phyloP scores from a whole-genome alignment of 768 basidiomycete genomes.

The Leccinum subgranulosum region DNA sequence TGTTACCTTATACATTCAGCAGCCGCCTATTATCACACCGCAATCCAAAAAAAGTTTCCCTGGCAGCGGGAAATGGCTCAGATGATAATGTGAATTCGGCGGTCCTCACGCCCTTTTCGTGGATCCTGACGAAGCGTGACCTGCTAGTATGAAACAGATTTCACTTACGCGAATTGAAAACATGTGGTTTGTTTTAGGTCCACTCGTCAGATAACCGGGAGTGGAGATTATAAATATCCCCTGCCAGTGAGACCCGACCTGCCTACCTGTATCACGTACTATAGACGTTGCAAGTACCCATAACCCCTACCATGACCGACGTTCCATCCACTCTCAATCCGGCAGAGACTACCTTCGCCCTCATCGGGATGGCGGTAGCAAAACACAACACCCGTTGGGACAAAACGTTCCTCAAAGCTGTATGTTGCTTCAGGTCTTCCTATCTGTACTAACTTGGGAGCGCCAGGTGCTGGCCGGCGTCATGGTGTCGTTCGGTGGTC shows the following conservation, averaged over 20 bases:
- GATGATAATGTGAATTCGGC: not conserved
- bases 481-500: conserved; percentile 74
- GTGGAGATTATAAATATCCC: conserved; percentile 20
- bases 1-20: too few relatives aligned
- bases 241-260: not conserved
- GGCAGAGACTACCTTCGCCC: conserved; percentile 50
- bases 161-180: not conserved
- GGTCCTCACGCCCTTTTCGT: not conserved
- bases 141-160: conserved; percentile 4
- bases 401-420: conserved; percentile 64
- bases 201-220: not conserved
- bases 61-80: not conserved
- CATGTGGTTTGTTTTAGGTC: conserved; percentile 8
- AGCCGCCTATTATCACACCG: too few relatives aligned
- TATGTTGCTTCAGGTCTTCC: conserved; percentile 31
- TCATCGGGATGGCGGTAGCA: conserved; percentile 57
- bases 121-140: not conserved
- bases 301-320: conserved; percentile 15
- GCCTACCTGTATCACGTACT: conserved; percentile 1
- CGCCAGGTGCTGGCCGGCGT: conserved; percentile 61
- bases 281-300: not conserved
- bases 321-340: conserved; percentile 54
- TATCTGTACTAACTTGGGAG: not conserved
- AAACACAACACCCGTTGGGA: conserved; percentile 62
- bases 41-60: not conserved